Percentiles rank a stretch among this genome's conserved stretches.
phyloP scores from a whole-genome alignment of 192 early-diverging fungal genomes.

The Linnemannia hyalina region DNA sequence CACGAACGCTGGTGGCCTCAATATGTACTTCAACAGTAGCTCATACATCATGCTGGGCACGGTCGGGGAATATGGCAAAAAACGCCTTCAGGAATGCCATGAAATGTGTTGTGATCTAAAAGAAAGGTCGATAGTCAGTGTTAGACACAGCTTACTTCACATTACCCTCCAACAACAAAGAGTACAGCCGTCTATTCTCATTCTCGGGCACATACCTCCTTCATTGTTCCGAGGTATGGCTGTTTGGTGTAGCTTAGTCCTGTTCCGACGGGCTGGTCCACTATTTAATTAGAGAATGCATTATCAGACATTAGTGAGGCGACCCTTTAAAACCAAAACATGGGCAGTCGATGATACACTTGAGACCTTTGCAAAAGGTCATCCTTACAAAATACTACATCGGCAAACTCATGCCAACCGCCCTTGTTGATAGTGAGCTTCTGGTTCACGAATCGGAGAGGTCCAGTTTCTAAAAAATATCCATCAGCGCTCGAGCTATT shows the following conservation, averaged over 20 bases:
- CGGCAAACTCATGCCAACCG: conserved; percentile 73
- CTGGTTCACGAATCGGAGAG: conserved; percentile 60
- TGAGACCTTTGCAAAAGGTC: not conserved
- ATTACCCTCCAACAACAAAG: too few species aligned
- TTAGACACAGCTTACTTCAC: not conserved
- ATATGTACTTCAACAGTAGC: not conserved
- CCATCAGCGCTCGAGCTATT: conserved; percentile 70
- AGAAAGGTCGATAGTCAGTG: not conserved
- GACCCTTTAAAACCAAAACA: not conserved
- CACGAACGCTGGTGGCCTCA: too few species aligned
- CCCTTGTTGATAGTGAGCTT: conserved; percentile 57
- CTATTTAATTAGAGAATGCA: conserved; percentile 34
- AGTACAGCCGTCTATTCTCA: not conserved
- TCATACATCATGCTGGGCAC: conserved; percentile 57
- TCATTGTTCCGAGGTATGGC: conserved; percentile 53
- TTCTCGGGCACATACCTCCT: conserved; percentile 56
- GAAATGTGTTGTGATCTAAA: conserved; percentile 59
- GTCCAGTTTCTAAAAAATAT: conserved; percentile 72
- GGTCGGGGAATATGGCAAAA: conserved; percentile 64
- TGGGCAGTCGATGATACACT: not conserved
- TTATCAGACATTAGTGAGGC: not conserved
- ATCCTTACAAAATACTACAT: conserved; percentile 66
- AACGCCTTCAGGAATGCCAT: conserved; percentile 64
- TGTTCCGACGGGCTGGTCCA: conserved; percentile 76
- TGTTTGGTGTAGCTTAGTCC: conserved; percentile 68